A percentile compares a stretch with the other conserved stretches of the same genome.
Evolutionary conservation across 2,329 filamentous ascomycete species (phyloP).

Genomic region (Clarireedia hainanense): DNA sequence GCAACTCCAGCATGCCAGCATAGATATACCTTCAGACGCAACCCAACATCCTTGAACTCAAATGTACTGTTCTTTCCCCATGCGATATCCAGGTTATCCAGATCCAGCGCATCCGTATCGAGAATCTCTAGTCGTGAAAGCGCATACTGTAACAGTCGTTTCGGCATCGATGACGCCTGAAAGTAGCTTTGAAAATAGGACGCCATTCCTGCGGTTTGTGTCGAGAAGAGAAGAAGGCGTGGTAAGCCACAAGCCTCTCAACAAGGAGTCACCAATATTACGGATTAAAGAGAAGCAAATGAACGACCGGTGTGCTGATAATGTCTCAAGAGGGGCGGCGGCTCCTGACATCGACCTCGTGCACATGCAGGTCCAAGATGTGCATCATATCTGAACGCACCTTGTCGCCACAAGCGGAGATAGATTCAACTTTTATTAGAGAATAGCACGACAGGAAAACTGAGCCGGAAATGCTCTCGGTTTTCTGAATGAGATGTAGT

Average conservation of each 20-base stretch:
- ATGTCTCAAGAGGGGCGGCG: constrained; percentile 14
- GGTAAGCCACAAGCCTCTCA: constrained; percentile 3
- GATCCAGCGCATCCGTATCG: constrained; percentile 77
- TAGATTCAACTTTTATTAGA: not conserved
- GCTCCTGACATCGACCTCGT: constrained; percentile 22
- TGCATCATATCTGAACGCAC: constrained; percentile 6
- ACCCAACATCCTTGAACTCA: constrained; percentile 78
- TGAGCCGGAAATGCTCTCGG: not conserved
- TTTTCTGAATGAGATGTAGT: not conserved
- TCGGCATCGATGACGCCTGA: constrained; percentile 62
- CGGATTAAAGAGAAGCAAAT: not conserved
- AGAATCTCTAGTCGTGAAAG: constrained; percentile 77
- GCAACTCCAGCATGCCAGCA: not conserved
- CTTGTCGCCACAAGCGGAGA: not conserved
- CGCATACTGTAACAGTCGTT: constrained; percentile 80
- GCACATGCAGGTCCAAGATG: constrained; percentile 12
- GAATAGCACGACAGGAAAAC: not conserved
- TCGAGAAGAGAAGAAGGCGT: not conserved
- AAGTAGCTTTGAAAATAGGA: constrained; percentile 29
- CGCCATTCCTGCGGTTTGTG: constrained; percentile 22
- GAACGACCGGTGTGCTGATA: constrained; percentile 6
- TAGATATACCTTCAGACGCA: constrained; percentile 62
- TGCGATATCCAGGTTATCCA: constrained; percentile 77
- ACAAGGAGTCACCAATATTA: not conserved
- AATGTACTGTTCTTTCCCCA: constrained; percentile 76